A percentile compares a stretch with the other conserved stretches of the same genome.
phyloP scores from a whole-genome alignment of 2,329 filamentous ascomycete genomes.

The Verticillium tricorpus region DNA sequence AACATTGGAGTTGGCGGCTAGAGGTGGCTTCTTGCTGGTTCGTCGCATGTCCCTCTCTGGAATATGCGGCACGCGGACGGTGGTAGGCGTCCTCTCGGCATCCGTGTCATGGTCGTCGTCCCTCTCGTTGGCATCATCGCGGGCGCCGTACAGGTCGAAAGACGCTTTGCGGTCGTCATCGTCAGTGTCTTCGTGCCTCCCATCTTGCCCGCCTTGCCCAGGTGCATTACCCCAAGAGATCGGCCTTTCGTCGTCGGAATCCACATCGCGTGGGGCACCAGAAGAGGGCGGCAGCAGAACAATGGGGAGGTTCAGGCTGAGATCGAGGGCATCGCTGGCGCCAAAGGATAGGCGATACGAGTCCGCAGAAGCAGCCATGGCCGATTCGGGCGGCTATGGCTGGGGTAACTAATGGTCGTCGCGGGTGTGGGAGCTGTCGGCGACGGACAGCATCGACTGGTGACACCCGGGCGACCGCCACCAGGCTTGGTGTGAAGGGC shows the following conservation, averaged over 20 bases:
- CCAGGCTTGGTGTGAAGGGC: neutral
- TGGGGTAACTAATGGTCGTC: neutral
- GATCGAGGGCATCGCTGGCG: slow-evolving; percentile 9
- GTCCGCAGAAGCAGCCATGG: slow-evolving; percentile 13
- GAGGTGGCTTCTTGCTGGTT: slow-evolving; percentile 6
- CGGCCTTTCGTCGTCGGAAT: slow-evolving; percentile 2
- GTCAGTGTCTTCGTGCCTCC: neutral
- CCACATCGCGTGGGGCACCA: neutral
- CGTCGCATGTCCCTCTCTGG: slow-evolving; percentile 9
- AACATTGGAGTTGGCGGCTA: slow-evolving; percentile 15
- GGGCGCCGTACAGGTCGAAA: neutral
- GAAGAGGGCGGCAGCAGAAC: slow-evolving; percentile 12
- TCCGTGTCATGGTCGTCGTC: neutral
- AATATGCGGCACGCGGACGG: slow-evolving; percentile 7
- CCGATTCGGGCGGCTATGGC: neutral
- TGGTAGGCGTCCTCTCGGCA: slow-evolving; percentile 12
- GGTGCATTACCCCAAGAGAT: neutral
- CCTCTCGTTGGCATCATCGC: neutral
- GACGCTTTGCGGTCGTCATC: slow-evolving; percentile 4
- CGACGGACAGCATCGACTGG: neutral
- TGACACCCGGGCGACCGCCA: neutral
- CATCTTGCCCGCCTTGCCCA: neutral
- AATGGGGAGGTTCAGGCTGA: slow-evolving; percentile 10
- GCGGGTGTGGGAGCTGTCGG: neutral
- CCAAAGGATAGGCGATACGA: slow-evolving; percentile 14